Percentiles rank a stretch among this genome's conserved stretches.
Conservation (phyloP, 371 early-diverging fungal genomes). For the Dichotomocladium elegans region DNA sequence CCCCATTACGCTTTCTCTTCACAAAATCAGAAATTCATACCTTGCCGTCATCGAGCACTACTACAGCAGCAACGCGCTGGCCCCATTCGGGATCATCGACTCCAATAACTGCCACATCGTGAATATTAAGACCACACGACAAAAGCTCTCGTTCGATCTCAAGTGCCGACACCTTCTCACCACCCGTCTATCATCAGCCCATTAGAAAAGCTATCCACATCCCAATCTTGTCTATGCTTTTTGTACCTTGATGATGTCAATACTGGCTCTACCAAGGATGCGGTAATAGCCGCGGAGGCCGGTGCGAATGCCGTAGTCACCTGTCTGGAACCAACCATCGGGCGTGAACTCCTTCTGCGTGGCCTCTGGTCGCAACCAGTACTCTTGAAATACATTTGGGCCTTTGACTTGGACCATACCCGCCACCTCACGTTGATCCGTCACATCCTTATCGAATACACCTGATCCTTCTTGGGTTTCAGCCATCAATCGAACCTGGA, state of each 20-base stretch:
- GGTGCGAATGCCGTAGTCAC: constrained; percentile 66
- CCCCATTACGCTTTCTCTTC: neutral
- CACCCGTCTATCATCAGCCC: constrained; percentile 53
- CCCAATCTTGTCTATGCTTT: neutral
- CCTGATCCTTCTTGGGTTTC: constrained; percentile 29
- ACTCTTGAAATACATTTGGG: constrained; percentile 65
- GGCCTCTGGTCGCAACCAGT: constrained; percentile 74
- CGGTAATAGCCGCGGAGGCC: constrained; percentile 48
- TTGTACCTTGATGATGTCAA: constrained; percentile 79
- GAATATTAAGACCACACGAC: constrained; percentile 46
- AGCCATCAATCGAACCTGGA: constrained; percentile 58
- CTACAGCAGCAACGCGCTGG: constrained; percentile 67
- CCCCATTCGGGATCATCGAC: constrained; percentile 76
- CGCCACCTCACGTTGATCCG: constrained; percentile 37
- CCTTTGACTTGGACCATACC: constrained; percentile 77
- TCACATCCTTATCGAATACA: constrained; percentile 41
- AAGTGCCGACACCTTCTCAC: constrained; percentile 83
- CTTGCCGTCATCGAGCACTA: constrained; percentile 36
- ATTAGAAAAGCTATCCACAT: neutral
- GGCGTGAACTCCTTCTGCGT: constrained; percentile 66
- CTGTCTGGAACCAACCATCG: constrained; percentile 82
- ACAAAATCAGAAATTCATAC: neutral
- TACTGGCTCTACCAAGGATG: constrained; percentile 77
- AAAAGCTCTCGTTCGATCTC: constrained; percentile 80
- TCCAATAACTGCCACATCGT: constrained; percentile 77